Percentiles rank a stretch among this genome's conserved stretches.
Conservation (phyloP, 148 eudicot genomes). For the Fagopyrum tataricum region DNA sequence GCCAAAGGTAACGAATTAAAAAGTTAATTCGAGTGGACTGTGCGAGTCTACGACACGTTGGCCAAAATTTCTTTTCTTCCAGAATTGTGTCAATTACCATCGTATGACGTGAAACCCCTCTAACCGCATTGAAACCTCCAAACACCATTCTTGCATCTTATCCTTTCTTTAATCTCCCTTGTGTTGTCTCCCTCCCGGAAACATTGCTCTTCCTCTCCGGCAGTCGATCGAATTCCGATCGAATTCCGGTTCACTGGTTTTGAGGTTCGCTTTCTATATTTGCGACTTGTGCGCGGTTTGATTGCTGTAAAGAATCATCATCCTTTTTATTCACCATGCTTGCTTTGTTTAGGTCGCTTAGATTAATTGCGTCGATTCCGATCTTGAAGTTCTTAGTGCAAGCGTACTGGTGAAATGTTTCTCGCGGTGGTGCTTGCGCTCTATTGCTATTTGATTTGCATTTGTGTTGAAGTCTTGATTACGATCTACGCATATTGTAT, state of each 20-base stretch:
- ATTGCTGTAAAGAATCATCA: not conserved
- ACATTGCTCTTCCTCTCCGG: not conserved
- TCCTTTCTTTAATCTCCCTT: not conserved
- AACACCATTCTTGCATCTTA: not conserved
- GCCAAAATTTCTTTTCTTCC: too few relatives aligned
- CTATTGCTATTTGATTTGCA: not conserved
- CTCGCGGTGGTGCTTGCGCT: not conserved
- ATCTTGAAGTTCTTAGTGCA: not conserved
- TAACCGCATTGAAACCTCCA: slow-evolving; percentile 1
- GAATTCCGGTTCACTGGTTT: not conserved
- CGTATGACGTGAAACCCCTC: not conserved
- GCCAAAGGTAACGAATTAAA: too few relatives aligned
- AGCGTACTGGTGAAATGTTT: too few relatives aligned
- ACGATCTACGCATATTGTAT: not conserved
- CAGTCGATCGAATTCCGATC: not conserved
- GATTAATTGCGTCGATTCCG: not conserved
- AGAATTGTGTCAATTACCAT: not conserved
- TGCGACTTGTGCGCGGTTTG: not conserved
- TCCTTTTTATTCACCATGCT: not conserved
- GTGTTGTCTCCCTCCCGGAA: not conserved
- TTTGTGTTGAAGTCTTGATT: not conserved
- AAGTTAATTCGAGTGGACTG: too few relatives aligned
- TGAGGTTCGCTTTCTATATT: not conserved
- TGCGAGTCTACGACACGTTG: too few relatives aligned
- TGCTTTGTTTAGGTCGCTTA: not conserved